Evolutionary conservation across 2,329 filamentous ascomycete species (phyloP), one percentile per base, ranked within the genome.

Genomic region (Aspergillus latus): DNA sequence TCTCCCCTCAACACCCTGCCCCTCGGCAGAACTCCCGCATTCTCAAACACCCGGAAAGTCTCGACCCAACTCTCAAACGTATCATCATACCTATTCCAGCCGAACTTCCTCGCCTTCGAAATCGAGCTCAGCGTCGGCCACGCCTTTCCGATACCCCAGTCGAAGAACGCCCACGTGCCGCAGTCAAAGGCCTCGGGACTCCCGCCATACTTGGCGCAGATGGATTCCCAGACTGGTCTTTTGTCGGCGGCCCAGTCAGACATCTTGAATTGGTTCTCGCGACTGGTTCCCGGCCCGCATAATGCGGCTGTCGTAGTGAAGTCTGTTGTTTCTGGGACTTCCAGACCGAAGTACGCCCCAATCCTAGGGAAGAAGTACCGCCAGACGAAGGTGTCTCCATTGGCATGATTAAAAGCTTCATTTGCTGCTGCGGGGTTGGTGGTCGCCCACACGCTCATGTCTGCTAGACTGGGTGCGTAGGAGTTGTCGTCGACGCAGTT

Each of bases 321-420:
- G 61, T 11, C 21, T 21, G 21, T 21, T 21, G 21, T 21, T 21
- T 21, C 21, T 21, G 21, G 21, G 21, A 63, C 64, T 28, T 68
- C 57, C 11, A 67, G 43, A 5, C 62, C 63, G 1, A 68, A 63
- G 48, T 68, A 65, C 10, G 54, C 52, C 0, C 57, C 63, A 8
- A 68, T 48, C 8, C 63, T 62, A 2, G 54, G 52, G 58, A 58
- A 68, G 4, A 68, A 46, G 34, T 70, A 52, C 26, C 54, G 61
- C 68, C 68, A 69, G 8, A 68, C 63, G 36, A 70, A 63, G 5
- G 61, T 51, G 52, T 71, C 68, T 0, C 67, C 68, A 39, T 71
- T 71, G 8, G 49, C 59, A 26, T 66, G 62, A 42, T 67, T 68
- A 54, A 70, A 71, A 0, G 58, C 65, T 36, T 70, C 62, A 34